phyloP scores from a whole-genome alignment of 768 basidiomycete species.

The Mycena indigotica region DNA sequence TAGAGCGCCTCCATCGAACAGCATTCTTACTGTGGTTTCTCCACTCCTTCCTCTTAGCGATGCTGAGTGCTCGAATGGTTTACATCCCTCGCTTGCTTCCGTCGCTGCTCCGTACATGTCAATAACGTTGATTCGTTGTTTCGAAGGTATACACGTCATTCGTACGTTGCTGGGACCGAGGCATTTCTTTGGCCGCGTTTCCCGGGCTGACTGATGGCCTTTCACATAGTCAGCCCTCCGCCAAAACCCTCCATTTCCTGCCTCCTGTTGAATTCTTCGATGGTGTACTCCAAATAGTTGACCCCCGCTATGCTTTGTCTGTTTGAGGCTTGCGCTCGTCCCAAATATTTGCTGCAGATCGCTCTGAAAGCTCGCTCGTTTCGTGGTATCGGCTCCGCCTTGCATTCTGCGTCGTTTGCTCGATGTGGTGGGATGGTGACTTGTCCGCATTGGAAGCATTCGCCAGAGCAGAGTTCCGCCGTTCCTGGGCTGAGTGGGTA shows the following conservation, averaged over 20 bases:
- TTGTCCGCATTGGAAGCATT: constrained; percentile 19
- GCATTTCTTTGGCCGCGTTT: constrained; percentile 1
- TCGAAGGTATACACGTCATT: background rate
- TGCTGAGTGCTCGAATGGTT: constrained; percentile 28
- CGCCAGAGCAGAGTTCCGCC: constrained; percentile 1
- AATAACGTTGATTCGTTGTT: constrained; percentile 1
- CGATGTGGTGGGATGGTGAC: constrained; percentile 1
- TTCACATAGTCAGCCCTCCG: constrained; percentile 26
- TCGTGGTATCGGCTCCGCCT: background rate
- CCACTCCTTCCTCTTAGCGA: constrained; percentile 18
- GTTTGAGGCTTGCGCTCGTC: background rate
- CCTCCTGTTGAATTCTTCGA: background rate
- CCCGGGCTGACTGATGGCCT: constrained; percentile 6
- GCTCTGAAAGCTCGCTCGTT: constrained; percentile 6
- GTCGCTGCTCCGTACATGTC: constrained; percentile 16
- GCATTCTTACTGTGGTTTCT: constrained; percentile 19
- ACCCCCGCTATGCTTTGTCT: constrained; percentile 7
- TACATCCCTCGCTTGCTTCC: background rate
- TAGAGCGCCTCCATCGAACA: constrained; percentile 36
- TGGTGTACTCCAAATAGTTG: constrained; percentile 13
- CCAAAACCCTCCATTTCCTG: constrained; percentile 19
- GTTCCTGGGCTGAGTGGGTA: constrained; percentile 17
- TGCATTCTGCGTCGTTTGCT: constrained; percentile 8
- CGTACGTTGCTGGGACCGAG: constrained; percentile 19
- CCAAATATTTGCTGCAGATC: background rate